Evolutionary conservation across 2,329 filamentous ascomycete species (phyloP).

Genomic region (Didymella segeticola): DNA sequence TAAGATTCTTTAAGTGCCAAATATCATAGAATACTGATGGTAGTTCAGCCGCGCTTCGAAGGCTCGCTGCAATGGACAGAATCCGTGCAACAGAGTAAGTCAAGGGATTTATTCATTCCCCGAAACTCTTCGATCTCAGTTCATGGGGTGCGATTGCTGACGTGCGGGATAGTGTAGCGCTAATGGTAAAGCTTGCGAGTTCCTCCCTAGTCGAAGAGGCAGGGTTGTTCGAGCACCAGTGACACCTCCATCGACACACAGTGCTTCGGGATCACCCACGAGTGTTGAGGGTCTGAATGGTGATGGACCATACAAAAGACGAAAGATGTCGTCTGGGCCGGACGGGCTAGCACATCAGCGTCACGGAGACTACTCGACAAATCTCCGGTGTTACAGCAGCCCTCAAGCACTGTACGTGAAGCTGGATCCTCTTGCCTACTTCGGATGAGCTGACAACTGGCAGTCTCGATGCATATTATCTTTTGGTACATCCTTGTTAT

Average conservation of each 20-base stretch:
- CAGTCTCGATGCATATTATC: constrained; percentile 10
- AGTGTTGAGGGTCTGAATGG: neutral
- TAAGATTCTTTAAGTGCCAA: too few species aligned
- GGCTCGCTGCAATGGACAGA: constrained; percentile 12
- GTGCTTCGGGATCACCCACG: neutral
- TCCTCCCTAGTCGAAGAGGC: constrained; percentile 10
- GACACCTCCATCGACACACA: constrained; percentile 2
- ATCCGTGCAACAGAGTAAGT: constrained; percentile 12
- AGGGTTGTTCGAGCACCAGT: constrained; percentile 4
- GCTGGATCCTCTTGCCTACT: neutral
- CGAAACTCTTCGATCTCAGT: neutral
- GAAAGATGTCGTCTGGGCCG: neutral
- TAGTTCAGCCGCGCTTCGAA: constrained; percentile 10
- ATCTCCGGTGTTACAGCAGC: neutral
- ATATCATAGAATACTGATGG: neutral
- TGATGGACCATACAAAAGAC: neutral
- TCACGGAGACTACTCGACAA: neutral
- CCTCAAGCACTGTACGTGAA: neutral
- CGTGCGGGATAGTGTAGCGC: neutral
- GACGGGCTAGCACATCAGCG: neutral
- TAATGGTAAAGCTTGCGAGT: constrained; percentile 4
- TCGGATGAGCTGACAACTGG: neutral
- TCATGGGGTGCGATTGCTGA: neutral
- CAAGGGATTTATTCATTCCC: neutral
- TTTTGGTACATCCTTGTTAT: constrained; percentile 10